Conservation (phyloP, 2,329 filamentous ascomycete genomes). For the Paraphoma sp. region DNA sequence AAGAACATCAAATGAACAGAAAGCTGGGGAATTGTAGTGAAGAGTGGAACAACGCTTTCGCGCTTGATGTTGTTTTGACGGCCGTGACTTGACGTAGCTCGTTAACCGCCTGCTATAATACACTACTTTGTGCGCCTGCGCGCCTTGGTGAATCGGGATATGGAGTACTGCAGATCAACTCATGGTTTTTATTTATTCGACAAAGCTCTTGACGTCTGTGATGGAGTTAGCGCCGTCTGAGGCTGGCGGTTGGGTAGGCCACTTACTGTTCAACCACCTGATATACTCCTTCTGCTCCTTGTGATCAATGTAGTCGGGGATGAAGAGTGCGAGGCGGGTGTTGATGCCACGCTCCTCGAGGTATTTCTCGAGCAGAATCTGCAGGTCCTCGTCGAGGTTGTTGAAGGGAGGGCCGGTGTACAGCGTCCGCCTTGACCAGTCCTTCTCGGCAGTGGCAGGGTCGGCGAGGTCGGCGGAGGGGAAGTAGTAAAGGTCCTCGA, state of each 20-base stretch:
- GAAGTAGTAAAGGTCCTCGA: slow-evolving; percentile 93
- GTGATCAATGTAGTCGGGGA: slow-evolving; percentile 94
- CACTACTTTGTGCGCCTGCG: slow-evolving; percentile 19
- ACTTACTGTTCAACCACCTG: slow-evolving; percentile 74
- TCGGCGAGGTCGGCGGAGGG: slow-evolving; percentile 78
- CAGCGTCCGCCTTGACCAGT: slow-evolving; percentile 76
- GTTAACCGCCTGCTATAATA: slow-evolving; percentile 30
- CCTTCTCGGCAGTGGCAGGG: slow-evolving; percentile 75
- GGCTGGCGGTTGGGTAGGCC: neutral
- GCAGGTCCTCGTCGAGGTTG: slow-evolving; percentile 94
- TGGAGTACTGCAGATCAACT: slow-evolving; percentile 25
- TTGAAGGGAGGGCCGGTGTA: slow-evolving; percentile 93
- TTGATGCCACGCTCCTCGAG: slow-evolving; percentile 94
- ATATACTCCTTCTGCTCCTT: slow-evolving; percentile 99
- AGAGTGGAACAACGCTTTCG: slow-evolving; percentile 32
- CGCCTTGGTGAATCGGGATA: slow-evolving; percentile 7
- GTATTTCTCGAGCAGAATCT: slow-evolving; percentile 89
- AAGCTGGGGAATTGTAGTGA: neutral
- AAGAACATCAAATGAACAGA: neutral
- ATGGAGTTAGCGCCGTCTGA: slow-evolving; percentile 23
- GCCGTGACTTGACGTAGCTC: slow-evolving; percentile 16
- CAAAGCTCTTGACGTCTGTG: slow-evolving; percentile 79
- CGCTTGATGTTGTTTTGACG: slow-evolving; percentile 12
- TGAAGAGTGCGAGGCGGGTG: slow-evolving; percentile 83
- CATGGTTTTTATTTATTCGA: slow-evolving; percentile 59